Evolutionary conservation across 148 eudicot genomes (phyloP).

Genomic region (Euryodendron excelsum): DNA sequence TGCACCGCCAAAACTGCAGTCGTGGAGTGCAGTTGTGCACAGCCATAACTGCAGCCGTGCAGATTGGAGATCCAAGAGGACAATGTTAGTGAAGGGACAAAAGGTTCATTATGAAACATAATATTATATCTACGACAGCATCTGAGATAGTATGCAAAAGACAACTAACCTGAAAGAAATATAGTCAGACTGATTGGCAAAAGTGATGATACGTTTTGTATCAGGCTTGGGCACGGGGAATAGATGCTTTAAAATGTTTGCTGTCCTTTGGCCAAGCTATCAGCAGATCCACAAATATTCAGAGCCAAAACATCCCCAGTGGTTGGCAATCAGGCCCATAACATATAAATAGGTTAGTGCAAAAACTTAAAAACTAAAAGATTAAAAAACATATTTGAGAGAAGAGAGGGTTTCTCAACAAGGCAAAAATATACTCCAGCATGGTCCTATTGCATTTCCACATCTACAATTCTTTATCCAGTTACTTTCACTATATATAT

Average conservation of each 20-base stretch:
- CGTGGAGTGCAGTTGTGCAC: background rate
- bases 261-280: slow-evolving; percentile 81
- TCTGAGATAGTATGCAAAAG: background rate
- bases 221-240: slow-evolving; percentile 99
- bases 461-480: background rate
- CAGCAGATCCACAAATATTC: slow-evolving; percentile 14
- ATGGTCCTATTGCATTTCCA: background rate
- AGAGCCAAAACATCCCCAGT: background rate
- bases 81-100: background rate
- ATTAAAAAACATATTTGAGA: background rate
- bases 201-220: slow-evolving; percentile 83
- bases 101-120: background rate
- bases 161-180: slow-evolving; percentile 86
- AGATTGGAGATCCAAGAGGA: slow-evolving; percentile 5
- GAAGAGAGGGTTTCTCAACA: background rate
- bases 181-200: slow-evolving; percentile 88
- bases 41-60: background rate
- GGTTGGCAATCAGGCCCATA: background rate
- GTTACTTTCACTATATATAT: background rate
- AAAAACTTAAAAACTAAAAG: background rate
- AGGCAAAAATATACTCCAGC: background rate
- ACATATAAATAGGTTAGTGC: slow-evolving; percentile 10
- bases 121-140: too few species aligned
- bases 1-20: background rate
- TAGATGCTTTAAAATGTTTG: slow-evolving; percentile 81